Evolutionary conservation across 2,329 filamentous ascomycete genomes (phyloP), one percentile per base, ranked within the genome.

Genomic region (Cytospora paraplurivora): DNA sequence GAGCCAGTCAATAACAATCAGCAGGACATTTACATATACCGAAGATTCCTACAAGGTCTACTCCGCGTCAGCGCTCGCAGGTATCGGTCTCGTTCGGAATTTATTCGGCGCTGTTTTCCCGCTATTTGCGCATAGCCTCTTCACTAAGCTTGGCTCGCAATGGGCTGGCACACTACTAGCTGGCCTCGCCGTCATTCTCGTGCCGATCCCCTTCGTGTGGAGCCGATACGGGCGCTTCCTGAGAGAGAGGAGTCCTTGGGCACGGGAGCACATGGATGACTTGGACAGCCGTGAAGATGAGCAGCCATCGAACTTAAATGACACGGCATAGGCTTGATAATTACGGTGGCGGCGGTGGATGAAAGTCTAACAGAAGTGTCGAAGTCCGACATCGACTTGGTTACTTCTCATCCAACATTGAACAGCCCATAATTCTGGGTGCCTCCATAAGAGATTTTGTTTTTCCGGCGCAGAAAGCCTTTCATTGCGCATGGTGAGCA

Each of bases 11-110:
- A 51, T 61, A 21, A 61, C n/a, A 0, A 1, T 1, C 4, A 33
- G 0, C n/a, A 61, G 59, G 59, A 79, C 79, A 1, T 75, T 81
- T 41, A 79, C 76, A 5, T 82, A 80, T 64, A 80, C 78, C 2
- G 79, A 81, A 59, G 80, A 82, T 64, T 76, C 77, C 7, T 82
- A 82, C 65, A 77, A 79, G 68, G 73, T 76, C 2, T 75, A 73
- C 56, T 75, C 73, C 6, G 78, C 78, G 6, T 76, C 73, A 3
- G 78, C 76, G 0, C 69, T 79, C 17, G 78, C 78, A 3, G 77
- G 75, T 2, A 76, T 77, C 17, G 74, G 73, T 3, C 71, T 80
- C 34, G 70, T 79, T 38, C 71, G 77, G 1, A 76, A 76, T 54
- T 63, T 74, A 1, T 74, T 74, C 6, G 78, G 77, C 7, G 78